Evolutionary conservation across 2,329 filamentous ascomycete species (phyloP).

Genomic region (Cadophora malorum): DNA sequence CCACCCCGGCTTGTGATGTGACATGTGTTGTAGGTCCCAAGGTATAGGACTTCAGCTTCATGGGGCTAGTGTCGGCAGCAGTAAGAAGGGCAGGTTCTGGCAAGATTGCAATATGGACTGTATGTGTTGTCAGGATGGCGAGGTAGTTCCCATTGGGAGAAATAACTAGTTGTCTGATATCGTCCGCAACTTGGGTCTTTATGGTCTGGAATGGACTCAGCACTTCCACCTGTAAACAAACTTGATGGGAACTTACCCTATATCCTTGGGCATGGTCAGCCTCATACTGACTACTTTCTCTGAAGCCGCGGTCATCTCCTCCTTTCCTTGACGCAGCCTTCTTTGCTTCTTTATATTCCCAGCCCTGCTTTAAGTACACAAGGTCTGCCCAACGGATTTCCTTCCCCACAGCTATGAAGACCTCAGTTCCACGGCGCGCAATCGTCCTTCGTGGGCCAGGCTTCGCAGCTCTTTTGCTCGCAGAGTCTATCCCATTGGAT

Average conservation of each 20-base stretch:
- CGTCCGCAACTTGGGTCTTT: slow-evolving; percentile 77
- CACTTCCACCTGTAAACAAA: slow-evolving; percentile 25
- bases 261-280: slow-evolving; percentile 52
- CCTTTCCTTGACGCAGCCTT: slow-evolving; percentile 23
- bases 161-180: slow-evolving; percentile 84
- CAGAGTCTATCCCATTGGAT: slow-evolving; percentile 33
- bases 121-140: slow-evolving; percentile 85
- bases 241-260: slow-evolving; percentile 50
- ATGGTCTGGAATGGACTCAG: slow-evolving; percentile 63
- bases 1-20: slow-evolving; percentile 80
- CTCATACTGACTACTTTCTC: slow-evolving; percentile 38
- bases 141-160: slow-evolving; percentile 84
- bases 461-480: slow-evolving; percentile 51
- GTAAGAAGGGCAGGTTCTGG: slow-evolving; percentile 81
- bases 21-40: slow-evolving; percentile 94
- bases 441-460: slow-evolving; percentile 69
- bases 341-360: slow-evolving; percentile 49
- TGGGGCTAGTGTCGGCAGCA: slow-evolving; percentile 67
- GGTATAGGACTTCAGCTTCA: slow-evolving; percentile 86
- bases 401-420: slow-evolving; percentile 87
- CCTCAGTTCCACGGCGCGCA: slow-evolving; percentile 81
- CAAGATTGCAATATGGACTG: slow-evolving; percentile 84
- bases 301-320: slow-evolving; percentile 31
- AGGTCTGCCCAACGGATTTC: slow-evolving; percentile 94
- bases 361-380: slow-evolving; percentile 73